phyloP scores from a whole-genome alignment of 495 filamentous ascomycete species.

The Aspergillus campestris region DNA sequence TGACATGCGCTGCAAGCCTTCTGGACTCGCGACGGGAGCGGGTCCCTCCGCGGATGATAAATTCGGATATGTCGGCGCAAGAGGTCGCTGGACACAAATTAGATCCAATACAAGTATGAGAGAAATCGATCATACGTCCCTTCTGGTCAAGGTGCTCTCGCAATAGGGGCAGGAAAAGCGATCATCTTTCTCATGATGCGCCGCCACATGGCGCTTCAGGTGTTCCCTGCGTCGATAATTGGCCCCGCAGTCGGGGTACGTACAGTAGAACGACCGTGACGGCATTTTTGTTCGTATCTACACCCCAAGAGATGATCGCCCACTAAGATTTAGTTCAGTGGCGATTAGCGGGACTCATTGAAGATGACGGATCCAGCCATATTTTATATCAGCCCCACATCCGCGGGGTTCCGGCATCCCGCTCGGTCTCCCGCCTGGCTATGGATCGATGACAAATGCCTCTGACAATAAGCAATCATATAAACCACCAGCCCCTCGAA shows the following conservation, averaged over 20 bases:
- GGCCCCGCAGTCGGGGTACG: constrained; percentile 6
- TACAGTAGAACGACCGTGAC: constrained; percentile 3
- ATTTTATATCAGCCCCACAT: too few species aligned
- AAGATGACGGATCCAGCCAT: too few species aligned
- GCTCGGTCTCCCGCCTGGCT: too few species aligned
- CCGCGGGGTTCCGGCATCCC: too few species aligned
- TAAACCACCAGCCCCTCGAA: too few species aligned
- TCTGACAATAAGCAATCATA: too few species aligned
- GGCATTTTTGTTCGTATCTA: too few species aligned
- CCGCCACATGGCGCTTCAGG: constrained; percentile 12
- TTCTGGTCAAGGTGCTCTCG: constrained; percentile 10
- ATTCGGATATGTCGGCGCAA: constrained; percentile 10
- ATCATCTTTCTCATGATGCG: constrained; percentile 1
- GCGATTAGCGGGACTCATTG: too few species aligned
- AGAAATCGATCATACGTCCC: constrained; percentile 1
- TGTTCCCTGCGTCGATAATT: constrained; percentile 20
- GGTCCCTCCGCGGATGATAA: constrained; percentile 2
- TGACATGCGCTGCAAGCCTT: constrained; percentile 12
- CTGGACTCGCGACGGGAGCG: constrained; percentile 1
- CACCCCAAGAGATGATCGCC: too few species aligned
- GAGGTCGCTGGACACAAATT: constrained; percentile 2
- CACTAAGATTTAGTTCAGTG: too few species aligned
- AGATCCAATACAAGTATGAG: not conserved
- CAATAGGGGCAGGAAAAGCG: constrained; percentile 11
- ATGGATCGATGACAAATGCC: too few species aligned